Evolutionary conservation across 169 alveolate species (phyloP).

Genomic region (Plasmodium sp.): DNA sequence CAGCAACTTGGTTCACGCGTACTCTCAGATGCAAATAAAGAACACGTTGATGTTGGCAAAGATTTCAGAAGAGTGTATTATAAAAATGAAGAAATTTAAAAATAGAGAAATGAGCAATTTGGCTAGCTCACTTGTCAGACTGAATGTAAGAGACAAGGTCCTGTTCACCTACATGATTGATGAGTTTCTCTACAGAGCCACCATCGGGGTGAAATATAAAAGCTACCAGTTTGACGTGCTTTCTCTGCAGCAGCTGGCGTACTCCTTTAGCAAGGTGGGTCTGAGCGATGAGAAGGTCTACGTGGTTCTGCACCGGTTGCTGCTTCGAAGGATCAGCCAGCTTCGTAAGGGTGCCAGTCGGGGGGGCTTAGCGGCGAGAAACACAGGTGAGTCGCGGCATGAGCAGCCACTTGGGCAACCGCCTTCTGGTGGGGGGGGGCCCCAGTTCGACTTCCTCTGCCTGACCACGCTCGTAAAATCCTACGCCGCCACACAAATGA

Average conservation of each 20-base stretch:
- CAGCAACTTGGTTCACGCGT: constrained; percentile 55
- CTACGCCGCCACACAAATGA: constrained; percentile 21
- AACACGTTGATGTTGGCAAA: constrained; percentile 19
- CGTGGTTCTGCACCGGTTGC: constrained; percentile 4
- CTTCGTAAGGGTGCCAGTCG: background rate
- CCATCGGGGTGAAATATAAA: constrained; percentile 52
- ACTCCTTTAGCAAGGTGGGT: constrained; percentile 69
- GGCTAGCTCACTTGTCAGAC: constrained; percentile 44
- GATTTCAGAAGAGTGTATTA: constrained; percentile 3
- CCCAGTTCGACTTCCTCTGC: constrained; percentile 54
- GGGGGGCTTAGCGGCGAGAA: no score
- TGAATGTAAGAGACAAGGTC: constrained; percentile 42
- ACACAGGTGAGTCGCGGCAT: background rate
- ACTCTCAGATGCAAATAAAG: constrained; percentile 48
- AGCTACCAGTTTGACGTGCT: constrained; percentile 27
- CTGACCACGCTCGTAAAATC: constrained; percentile 40
- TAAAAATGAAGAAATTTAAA: constrained; percentile 61
- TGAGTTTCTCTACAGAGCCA: constrained; percentile 67
- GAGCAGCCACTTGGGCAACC: background rate
- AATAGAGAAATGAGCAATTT: constrained; percentile 65
- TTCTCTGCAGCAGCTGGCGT: constrained; percentile 59
- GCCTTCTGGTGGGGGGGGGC: background rate
- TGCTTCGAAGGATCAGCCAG: constrained; percentile 12
- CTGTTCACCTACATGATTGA: constrained; percentile 57
- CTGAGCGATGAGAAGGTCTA: constrained; percentile 42